Base-by-base conservation (phyloP, 1,284 basidiomycete genomes). In the Rhodotorula sp. region DNA sequence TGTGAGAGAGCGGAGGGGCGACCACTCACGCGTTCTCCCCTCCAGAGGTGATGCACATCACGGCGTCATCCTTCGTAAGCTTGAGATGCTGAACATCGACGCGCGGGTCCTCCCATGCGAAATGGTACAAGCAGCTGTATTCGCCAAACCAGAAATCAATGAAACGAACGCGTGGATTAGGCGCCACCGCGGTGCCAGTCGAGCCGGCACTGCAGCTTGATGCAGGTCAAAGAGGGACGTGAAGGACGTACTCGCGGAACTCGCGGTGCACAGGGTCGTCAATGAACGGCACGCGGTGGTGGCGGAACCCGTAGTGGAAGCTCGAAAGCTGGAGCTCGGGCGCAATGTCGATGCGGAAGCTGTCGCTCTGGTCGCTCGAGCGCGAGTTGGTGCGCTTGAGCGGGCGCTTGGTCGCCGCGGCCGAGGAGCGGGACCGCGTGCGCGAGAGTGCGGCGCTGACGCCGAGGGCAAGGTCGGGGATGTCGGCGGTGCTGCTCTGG, bases 51-150 rank as follows among this genome's bases (percentile, higher is more conserved):
- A 92, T 91, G 34, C 89, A 88, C 4, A 92, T 84, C 75, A 92
- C 86, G 19, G 88, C 86, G 81, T 92, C 90, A 13, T 88, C 84
- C 52, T 83, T 81, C 46, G 85, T 85, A 69, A 92, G 81, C 27
- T 87, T 79, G 19, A 92, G 83, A 78, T 88, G 85, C 76, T 86
- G 84, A 85, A 92, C 89, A 78, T 92, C 91, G 73, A 89, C 89
- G 21, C 86, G 85, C 0, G 91, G 91, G 79, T 92, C 91, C 80
- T 92, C 91, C 90, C 90, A 92, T 44, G 90, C 91, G 48, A 71
- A 71, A 8, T 68, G 65, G 49, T 73, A 75, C 34, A 34, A 5
- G 34, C 34, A 34, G 34, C 34, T 34, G n/a, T n/a, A n/a, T n/a
- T n/a, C n/a, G n/a, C n/a, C n/a, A n/a, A n/a, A n/a, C n/a, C n/a